These are phyloP conservation scores for Xerocomellus chrysenteron DNA, from an alignment of 768 basidiomycete species.

Conservation along the genomic window DNA sequence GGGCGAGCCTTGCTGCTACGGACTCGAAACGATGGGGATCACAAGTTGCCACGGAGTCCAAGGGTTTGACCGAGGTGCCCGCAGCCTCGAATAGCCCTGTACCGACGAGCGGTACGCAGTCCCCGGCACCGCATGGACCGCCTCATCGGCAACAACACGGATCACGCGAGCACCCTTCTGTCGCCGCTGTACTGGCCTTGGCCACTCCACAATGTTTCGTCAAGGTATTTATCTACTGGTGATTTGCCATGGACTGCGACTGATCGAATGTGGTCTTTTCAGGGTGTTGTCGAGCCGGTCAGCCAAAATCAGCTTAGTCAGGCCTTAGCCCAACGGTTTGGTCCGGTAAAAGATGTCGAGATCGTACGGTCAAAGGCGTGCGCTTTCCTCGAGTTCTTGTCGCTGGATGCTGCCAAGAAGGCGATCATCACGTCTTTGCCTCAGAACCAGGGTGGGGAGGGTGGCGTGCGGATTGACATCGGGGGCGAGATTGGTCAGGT, in stretches of 20 bases:
- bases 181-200: conserved; percentile 59
- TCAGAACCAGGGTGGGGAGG: conserved; percentile 74
- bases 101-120: conserved; percentile 40
- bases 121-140: conserved; percentile 32
- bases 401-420: conserved; percentile 75
- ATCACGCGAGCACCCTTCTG: conserved; percentile 43
- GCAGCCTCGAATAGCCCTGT: conserved; percentile 38
- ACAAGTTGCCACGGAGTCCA: conserved; percentile 73
- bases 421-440: conserved; percentile 79
- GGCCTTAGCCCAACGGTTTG: conserved; percentile 63
- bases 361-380: conserved; percentile 87
- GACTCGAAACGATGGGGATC: conserved; percentile 84
- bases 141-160: conserved; percentile 38
- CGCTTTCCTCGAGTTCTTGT: conserved; percentile 88
- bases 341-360: conserved; percentile 83
- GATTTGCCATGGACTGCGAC: background rate
- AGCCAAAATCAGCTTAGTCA: conserved; percentile 48
- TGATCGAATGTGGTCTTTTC: conserved; percentile 10
- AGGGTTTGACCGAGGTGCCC: conserved; percentile 70
- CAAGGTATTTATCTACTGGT: conserved; percentile 55
- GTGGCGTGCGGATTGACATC: conserved; percentile 77
- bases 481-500: conserved; percentile 51
- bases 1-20: conserved; percentile 89
- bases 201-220: conserved; percentile 85
- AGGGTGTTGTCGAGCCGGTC: conserved; percentile 75